Evolutionary conservation across 352 stramenopile genomes (phyloP), one percentile per base, ranked within the genome.

Genomic region (Globisporangium recalcitrans): DNA sequence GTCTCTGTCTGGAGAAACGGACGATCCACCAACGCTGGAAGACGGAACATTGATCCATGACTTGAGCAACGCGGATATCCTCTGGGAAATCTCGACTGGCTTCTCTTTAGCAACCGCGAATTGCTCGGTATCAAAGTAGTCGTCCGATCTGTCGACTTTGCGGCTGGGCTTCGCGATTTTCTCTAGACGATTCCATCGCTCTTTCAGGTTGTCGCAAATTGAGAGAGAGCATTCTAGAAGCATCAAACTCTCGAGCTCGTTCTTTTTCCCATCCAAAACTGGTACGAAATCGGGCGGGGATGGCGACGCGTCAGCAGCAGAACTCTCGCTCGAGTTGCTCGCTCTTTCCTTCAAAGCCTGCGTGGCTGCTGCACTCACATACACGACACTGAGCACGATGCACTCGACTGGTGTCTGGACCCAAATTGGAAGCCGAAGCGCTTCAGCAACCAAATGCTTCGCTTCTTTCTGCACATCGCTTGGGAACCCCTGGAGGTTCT

Each of bases 381-480:
- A 93, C 9, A 85, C 42, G 21, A 90, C 70, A 47, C 81, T 88
- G 3, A 93, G 64, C 16, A 87, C 75, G 1, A 93, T 72, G 27
- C 83, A 93, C 46, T 87, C 78, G 34, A 84, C 75, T 6, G 78
- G 60, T 19, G 64, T 81, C 47, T 79, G 77, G 8, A 72, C 82
- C 84, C 84, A 93, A 51, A 93, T 77, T 0, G 77, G 68, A 27
- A 91, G 73, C 5, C 68, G 68, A 1, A 93, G 62, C 0, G 71
- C 66, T 13, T 88, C 80, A 0, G 75, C 60, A 2, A 93, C 63
- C 26, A 91, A 69, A 21, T 85, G 77, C 51, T 84, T 90, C 14
- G 80, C 81, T 70, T 93, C 81, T 47, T 75, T 85, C 48, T 87
- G 76, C 8, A 90, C 71, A 31, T 88, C 83, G 4, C 57, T 29